Conservation (phyloP, 1,284 basidiomycete species). For the Phaffia rhodozyma region DNA sequence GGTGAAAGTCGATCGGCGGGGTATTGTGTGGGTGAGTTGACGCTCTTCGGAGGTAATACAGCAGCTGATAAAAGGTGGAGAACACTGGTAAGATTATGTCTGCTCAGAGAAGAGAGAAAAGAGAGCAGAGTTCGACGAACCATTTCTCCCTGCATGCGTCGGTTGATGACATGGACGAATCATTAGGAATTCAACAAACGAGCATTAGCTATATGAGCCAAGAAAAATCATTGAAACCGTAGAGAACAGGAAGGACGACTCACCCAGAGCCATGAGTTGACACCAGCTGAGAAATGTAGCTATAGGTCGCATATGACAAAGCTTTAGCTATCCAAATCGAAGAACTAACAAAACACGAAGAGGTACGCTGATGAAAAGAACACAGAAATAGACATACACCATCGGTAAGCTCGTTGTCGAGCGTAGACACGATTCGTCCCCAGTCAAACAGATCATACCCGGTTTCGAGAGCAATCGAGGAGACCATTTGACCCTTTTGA, state of each 20-base stretch:
- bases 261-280: constrained; percentile 14
- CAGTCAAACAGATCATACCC: constrained; percentile 16
- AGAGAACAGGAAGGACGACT: background rate
- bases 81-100: too few species aligned
- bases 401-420: constrained; percentile 8
- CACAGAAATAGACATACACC: background rate
- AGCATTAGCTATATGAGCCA: background rate
- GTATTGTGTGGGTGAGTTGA: background rate
- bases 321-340: too few species aligned
- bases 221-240: background rate
- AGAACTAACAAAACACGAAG: too few species aligned
- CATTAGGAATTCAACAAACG: background rate
- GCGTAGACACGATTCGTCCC: constrained; percentile 11
- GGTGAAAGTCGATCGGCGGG: background rate
- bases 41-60: constrained; percentile 13
- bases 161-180: background rate
- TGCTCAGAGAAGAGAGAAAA: background rate
- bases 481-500: constrained; percentile 1
- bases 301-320: too few species aligned
- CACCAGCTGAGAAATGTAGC: constrained; percentile 8
- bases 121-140: background rate
- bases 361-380: too few species aligned
- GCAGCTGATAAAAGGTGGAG: background rate
- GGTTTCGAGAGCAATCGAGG: constrained; percentile 5
- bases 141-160: too few species aligned